A percentile compares a stretch with the other conserved stretches of the same genome.
phyloP scores from a whole-genome alignment of 306 rosid species.

The Canavalia ensiformis region DNA sequence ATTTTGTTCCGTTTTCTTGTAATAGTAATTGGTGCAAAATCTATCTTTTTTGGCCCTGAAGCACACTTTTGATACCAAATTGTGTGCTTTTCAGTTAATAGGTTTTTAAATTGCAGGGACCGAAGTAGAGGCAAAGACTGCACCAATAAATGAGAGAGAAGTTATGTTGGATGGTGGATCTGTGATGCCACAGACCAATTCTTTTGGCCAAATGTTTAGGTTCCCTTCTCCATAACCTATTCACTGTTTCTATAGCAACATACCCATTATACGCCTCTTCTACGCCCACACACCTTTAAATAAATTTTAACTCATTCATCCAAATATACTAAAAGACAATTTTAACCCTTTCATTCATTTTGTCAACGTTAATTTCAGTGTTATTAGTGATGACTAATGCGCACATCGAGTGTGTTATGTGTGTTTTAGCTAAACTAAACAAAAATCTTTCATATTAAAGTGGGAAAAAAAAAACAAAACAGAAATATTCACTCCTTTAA shows the following conservation, averaged over 20 bases:
- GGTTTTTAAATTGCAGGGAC: conserved; percentile 51
- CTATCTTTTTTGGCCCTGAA: background rate
- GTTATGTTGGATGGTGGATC: conserved; percentile 71
- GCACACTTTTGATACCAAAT: background rate
- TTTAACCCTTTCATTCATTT: background rate
- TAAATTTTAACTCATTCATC: background rate
- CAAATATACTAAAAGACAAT: background rate
- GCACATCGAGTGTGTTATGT: background rate
- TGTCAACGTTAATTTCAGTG: background rate
- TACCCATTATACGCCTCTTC: background rate
- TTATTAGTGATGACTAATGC: background rate
- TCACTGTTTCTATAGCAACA: conserved; percentile 1
- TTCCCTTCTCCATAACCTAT: conserved; percentile 46
- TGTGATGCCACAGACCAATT: conserved; percentile 68
- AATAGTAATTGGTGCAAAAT: background rate
- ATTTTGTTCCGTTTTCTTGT: background rate
- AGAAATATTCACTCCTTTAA: background rate
- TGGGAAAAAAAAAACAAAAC: background rate
- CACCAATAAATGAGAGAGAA: conserved; percentile 56
- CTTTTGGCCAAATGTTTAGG: conserved; percentile 90
- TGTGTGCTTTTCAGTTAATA: conserved; percentile 1
- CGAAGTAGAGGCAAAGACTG: conserved; percentile 58
- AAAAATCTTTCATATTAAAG: background rate
- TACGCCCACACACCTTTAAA: background rate
- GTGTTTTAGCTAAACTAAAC: background rate